Evolutionary conservation across 257 asterid species (phyloP).

Genomic region (Dorcoceras hygrometricum): DNA sequence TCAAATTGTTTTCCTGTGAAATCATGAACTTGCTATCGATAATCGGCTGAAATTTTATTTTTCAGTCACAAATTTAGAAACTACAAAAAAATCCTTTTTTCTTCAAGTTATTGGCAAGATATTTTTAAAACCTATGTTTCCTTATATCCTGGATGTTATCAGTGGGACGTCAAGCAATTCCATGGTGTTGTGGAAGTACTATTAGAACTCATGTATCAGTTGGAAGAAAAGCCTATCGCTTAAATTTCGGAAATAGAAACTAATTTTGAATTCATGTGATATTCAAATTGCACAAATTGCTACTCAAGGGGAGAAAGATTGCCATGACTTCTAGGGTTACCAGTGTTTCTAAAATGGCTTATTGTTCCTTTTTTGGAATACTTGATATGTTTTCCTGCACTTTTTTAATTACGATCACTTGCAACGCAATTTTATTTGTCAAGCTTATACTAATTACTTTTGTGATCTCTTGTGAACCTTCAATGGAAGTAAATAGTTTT

Average conservation of each 20-base stretch:
- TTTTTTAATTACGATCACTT: conserved; percentile 7
- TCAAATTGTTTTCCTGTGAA: neutral
- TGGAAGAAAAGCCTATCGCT: neutral
- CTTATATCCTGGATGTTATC: neutral
- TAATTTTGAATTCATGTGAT: neutral
- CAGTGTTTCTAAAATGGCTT: neutral
- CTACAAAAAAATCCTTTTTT: neutral
- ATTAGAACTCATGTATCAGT: neutral
- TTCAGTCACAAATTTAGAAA: too few relatives aligned
- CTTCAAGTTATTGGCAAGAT: neutral
- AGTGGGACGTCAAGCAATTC: neutral
- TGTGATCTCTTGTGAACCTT: conserved; percentile 8
- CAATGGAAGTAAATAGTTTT: conserved; percentile 17
- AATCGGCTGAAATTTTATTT: neutral
- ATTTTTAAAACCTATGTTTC: neutral
- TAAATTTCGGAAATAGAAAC: neutral
- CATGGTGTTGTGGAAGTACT: neutral
- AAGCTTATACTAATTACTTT: neutral
- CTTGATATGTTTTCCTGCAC: neutral
- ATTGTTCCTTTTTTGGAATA: neutral
- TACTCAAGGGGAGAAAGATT: neutral
- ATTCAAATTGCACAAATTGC: neutral
- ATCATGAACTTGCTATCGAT: neutral
- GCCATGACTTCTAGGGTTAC: neutral
- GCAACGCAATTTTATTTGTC: conserved; percentile 13